These are phyloP conservation scores for Lactifluus pinguis DNA, from an alignment of 768 basidiomycete species.

Conservation along the genomic window DNA sequence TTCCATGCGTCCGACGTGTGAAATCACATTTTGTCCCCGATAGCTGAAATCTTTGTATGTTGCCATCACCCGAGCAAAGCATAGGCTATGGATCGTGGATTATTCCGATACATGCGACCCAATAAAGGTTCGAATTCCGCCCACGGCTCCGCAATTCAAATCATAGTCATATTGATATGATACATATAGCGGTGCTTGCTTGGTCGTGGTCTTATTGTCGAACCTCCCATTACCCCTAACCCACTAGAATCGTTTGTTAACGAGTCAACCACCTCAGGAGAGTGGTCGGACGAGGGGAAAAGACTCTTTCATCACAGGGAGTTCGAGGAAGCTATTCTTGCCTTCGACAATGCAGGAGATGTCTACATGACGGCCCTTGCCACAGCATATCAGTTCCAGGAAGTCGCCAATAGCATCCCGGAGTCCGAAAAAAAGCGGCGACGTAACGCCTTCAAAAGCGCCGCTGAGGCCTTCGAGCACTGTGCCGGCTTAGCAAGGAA, in stretches of 20 bases:
- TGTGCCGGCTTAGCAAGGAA: neutral
- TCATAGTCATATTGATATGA: neutral
- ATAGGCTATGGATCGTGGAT: slow-evolving; percentile 64
- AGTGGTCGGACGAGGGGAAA: slow-evolving; percentile 10
- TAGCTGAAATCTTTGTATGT: slow-evolving; percentile 65
- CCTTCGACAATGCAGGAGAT: slow-evolving; percentile 7
- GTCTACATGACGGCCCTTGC: neutral
- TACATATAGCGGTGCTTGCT: slow-evolving; percentile 1
- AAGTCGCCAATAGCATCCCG: slow-evolving; percentile 5
- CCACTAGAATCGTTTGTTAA: slow-evolving; percentile 1
- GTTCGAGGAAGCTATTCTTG: slow-evolving; percentile 9
- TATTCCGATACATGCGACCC: slow-evolving; percentile 36
- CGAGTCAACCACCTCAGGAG: neutral
- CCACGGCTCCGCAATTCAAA: slow-evolving; percentile 3
- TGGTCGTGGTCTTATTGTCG: neutral
- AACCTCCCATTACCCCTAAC: neutral
- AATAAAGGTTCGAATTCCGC: slow-evolving; percentile 37
- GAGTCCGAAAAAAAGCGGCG: neutral
- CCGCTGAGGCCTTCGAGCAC: neutral
- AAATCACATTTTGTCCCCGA: neutral
- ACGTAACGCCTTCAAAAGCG: neutral
- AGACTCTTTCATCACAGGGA: neutral
- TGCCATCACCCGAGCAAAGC: slow-evolving; percentile 59
- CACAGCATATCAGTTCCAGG: neutral
- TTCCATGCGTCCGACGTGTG: neutral